These are phyloP conservation scores for Andalucia godoyi DNA, from an alignment of 78 protist genomes.

Conservation along the genomic window DNA sequence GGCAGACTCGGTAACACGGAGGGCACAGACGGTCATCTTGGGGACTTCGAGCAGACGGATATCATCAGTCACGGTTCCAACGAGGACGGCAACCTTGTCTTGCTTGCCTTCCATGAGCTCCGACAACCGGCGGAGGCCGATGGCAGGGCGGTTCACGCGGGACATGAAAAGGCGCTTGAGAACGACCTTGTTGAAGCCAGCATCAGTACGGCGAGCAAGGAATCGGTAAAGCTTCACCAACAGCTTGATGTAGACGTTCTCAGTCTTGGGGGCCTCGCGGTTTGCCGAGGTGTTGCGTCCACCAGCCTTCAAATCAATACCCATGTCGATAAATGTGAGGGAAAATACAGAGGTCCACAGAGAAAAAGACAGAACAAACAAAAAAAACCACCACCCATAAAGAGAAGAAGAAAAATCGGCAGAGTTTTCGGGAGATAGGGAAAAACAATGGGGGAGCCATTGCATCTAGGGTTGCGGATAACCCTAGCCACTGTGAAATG, in stretches of 20 bases:
- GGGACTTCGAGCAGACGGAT: conserved; percentile 84
- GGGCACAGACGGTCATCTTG: conserved; percentile 84
- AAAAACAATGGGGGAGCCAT: too few species aligned
- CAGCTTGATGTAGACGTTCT: conserved; percentile 47
- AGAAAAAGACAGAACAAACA: too few species aligned
- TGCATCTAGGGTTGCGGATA: too few species aligned
- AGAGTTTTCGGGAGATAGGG: too few species aligned
- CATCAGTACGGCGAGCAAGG: conserved; percentile 93
- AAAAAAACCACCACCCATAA: too few species aligned
- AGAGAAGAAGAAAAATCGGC: too few species aligned
- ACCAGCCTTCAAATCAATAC: too few species aligned
- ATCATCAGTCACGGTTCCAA: conserved; percentile 97
- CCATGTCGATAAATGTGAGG: too few species aligned
- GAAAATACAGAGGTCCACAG: too few species aligned
- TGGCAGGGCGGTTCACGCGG: conserved; percentile 76
- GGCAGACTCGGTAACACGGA: conserved; percentile 87
- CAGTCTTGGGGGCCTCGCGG: too few species aligned
- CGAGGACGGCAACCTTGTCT: conserved; percentile 73
- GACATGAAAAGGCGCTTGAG: conserved; percentile 79
- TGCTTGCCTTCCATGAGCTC: conserved; percentile 48
- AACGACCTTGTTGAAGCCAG: conserved; percentile 86
- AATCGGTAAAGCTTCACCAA: conserved; percentile 87
- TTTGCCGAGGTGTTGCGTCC: too few species aligned
- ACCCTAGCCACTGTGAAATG: too few species aligned
- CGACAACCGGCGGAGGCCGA: conserved; percentile 73